A percentile compares a stretch with the other conserved stretches of the same genome.
Evolutionary conservation across 2,329 filamentous ascomycete genomes (phyloP).

Genomic region (Calonectria naviculata): DNA sequence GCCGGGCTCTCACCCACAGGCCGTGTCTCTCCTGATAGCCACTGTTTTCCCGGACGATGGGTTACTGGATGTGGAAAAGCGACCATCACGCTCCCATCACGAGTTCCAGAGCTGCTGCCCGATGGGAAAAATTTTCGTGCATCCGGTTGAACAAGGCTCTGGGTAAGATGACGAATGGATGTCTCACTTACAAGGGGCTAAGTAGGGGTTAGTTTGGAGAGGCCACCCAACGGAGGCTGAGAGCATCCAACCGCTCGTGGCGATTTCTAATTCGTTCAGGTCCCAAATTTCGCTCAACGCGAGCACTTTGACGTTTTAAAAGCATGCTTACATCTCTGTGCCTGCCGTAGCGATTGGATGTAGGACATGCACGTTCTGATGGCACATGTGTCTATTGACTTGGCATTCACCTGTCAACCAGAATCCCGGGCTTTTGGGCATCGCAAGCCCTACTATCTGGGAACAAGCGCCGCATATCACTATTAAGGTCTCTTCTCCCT

Average conservation of each 20-base stretch:
- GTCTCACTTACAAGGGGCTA: conserved; percentile 3
- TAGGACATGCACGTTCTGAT: background rate
- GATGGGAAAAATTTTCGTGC: background rate
- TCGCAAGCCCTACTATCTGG: background rate
- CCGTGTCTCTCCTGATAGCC: background rate
- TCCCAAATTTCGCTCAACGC: background rate
- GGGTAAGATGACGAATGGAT: conserved; percentile 1
- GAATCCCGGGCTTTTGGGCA: background rate
- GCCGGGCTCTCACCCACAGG: background rate
- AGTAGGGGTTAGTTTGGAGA: conserved; percentile 1
- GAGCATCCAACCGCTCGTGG: background rate
- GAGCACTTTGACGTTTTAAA: background rate
- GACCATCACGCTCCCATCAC: background rate
- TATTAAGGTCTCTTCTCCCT: background rate
- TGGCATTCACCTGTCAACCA: background rate
- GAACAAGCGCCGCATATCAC: background rate
- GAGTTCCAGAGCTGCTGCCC: background rate
- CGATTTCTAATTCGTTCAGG: conserved; percentile 2
- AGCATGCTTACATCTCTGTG: too few relatives aligned
- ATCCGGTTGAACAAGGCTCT: background rate
- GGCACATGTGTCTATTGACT: background rate
- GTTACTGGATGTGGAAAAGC: background rate
- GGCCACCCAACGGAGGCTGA: background rate
- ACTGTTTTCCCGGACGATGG: background rate
- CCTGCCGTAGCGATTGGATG: background rate